These are phyloP conservation scores for Ophiosphaerella narmari DNA, from an alignment of 2,329 filamentous ascomycete genomes.

Conservation along the genomic window DNA sequence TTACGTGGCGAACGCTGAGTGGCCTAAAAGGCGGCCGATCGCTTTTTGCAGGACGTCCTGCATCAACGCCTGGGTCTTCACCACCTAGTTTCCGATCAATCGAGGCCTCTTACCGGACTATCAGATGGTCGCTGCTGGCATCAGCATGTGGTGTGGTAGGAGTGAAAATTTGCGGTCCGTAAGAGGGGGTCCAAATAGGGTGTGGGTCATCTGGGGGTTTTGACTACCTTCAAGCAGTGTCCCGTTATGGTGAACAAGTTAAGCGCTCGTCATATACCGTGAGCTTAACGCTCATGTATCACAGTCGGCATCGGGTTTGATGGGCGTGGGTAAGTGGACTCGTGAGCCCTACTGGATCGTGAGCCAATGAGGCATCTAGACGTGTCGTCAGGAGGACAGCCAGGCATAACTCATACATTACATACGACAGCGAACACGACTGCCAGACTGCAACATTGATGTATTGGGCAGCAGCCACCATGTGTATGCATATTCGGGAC, in stretches of 20 bases:
- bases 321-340: constrained; percentile 22
- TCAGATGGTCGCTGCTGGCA: constrained; percentile 6
- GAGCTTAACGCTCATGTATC: constrained; percentile 37
- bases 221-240: constrained; percentile 22
- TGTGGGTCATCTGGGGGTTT: constrained; percentile 30
- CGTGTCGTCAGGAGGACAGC: constrained; percentile 23
- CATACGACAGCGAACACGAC: constrained; percentile 22
- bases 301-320: constrained; percentile 25
- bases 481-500: constrained; percentile 41
- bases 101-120: constrained; percentile 7
- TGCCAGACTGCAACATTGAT: constrained; percentile 21
- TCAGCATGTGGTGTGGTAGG: background rate
- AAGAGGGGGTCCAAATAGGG: constrained; percentile 19
- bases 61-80: background rate
- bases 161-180: background rate
- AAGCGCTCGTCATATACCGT: constrained; percentile 39
- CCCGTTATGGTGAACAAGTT: constrained; percentile 31
- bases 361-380: constrained; percentile 34
- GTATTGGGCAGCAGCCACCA: constrained; percentile 39
- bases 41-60: constrained; percentile 19
- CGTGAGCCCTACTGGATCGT: constrained; percentile 15
- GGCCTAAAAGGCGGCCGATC: constrained; percentile 46
- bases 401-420: constrained; percentile 22
- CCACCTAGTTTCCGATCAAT: constrained; percentile 19
- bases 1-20: constrained; percentile 51